phyloP scores from a whole-genome alignment of 176 grass and related monocot genomes.

The sorghum (Sorghum bicolor) region DNA sequence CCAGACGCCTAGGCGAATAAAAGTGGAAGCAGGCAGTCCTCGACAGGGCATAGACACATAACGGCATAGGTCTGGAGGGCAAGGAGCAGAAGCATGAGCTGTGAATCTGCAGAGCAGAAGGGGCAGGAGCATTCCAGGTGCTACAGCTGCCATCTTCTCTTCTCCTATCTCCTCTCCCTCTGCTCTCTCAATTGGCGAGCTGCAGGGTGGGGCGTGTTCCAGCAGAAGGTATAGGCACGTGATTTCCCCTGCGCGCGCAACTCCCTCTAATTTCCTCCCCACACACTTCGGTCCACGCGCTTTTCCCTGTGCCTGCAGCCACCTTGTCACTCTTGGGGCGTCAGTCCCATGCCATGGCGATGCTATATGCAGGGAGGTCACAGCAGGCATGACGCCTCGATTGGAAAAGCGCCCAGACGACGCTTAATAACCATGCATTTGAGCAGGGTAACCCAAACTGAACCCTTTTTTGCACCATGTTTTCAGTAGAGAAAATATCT shows the following conservation, averaged over 20 bases:
- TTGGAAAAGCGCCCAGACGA: neutral
- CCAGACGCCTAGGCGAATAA: neutral
- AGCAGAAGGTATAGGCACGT: neutral
- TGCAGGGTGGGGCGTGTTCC: neutral
- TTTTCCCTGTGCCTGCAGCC: neutral
- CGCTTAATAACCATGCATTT: neutral
- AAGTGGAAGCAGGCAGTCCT: neutral
- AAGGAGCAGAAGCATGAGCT: neutral
- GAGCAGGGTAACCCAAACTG: neutral
- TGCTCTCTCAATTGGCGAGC: neutral
- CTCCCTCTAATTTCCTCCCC: neutral
- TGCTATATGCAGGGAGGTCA: neutral
- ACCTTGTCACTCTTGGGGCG: neutral
- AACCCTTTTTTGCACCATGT: neutral
- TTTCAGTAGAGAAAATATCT: neutral
- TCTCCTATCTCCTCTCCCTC: neutral
- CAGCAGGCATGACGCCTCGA: neutral
- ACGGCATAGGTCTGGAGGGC: neutral
- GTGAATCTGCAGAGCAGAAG: neutral
- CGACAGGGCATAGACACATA: neutral
- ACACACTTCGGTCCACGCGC: neutral
- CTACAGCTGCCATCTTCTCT: neutral
- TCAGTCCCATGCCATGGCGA: neutral
- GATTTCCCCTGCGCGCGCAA: neutral
- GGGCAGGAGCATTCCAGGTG: neutral